Evolutionary conservation across 331 rosid species (phyloP), one percentile per base, ranked within the genome.

Genomic region (Telfairia occidentalis): DNA sequence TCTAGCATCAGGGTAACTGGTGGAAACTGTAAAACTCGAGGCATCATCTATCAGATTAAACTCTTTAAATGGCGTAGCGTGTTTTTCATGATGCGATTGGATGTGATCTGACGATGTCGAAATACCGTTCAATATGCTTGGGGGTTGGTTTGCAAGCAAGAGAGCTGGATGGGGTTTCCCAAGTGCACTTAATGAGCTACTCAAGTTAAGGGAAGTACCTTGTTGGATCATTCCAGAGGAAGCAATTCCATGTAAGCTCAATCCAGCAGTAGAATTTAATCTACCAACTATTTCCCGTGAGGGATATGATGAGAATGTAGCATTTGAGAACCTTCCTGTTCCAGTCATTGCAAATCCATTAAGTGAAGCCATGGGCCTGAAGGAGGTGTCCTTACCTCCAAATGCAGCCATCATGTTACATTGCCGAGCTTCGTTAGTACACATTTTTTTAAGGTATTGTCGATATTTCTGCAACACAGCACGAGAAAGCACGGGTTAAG

Each of bases 391-490:
- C 8, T 71, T 80, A 67, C 71, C 76, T 64, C 92, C 88, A 57
- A 90, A 63, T 74, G 85, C 90, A 81, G 85, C 88, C 77, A 75
- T 79, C 80, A 86, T 71, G 63, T 67, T 86, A 57, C 80, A 85
- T 72, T 87, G 90, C 53, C 85, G 86, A 29, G 82, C 74, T 54
- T 85, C 86, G 76, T 65, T 66, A 58, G 40, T 54, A 29, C 75
- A 52, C 24, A 67, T 30, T 76, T 61, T 90, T 82, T 77, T 89
- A 66, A 93, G 92, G 83, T 83, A 91, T 65, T 80, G 88, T 75
- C 98, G 85, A 67, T 76, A 93, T 79, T 91, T 93, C 98, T 93
- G 94, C 85, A 82, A 66, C 18, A 76, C 48, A 53, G 29, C 58
- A 76, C 45, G 59, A 60, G 37, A 74, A 74, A 74, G 21, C 8